Conservation (phyloP, 2,329 filamentous ascomycete genomes). For the Microascus cirrosus region DNA sequence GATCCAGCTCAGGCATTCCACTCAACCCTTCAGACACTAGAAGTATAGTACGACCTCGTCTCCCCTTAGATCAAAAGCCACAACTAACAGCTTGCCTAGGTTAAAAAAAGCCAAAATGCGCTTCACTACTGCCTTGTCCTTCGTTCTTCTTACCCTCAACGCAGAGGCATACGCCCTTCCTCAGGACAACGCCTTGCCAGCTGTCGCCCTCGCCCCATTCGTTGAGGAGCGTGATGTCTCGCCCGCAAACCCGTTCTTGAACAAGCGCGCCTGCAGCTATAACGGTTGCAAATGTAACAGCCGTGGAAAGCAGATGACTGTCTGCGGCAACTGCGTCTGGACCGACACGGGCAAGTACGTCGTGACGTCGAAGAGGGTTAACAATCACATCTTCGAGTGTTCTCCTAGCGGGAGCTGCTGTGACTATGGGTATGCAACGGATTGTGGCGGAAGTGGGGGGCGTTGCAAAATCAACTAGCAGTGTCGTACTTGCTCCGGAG, state of each 20-base stretch:
- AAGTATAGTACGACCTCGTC: not conserved
- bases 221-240: not conserved
- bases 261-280: slow-evolving; percentile 11
- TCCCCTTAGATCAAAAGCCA: not conserved
- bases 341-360: slow-evolving; percentile 7
- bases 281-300: slow-evolving; percentile 14
- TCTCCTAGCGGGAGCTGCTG: slow-evolving; percentile 12
- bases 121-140: slow-evolving; percentile 2
- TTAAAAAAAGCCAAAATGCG: slow-evolving; percentile 6
- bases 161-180: slow-evolving; percentile 3
- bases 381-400: slow-evolving; percentile 14
- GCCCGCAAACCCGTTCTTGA: not conserved
- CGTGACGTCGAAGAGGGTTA: slow-evolving; percentile 11
- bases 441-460: slow-evolving; percentile 8
- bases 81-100: not conserved
- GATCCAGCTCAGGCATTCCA: too few species aligned
- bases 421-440: slow-evolving; percentile 10
- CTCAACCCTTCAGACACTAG: too few species aligned
- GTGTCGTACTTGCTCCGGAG: not conserved
- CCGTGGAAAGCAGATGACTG: slow-evolving; percentile 11
- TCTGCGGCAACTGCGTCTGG: slow-evolving; percentile 14
- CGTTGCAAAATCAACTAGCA: slow-evolving; percentile 4
- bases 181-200: not conserved
- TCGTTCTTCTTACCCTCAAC: slow-evolving; percentile 4
- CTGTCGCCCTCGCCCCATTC: not conserved